Conservation (phyloP, 176 grass and related monocot genomes). For the Aegilops tauschii region DNA sequence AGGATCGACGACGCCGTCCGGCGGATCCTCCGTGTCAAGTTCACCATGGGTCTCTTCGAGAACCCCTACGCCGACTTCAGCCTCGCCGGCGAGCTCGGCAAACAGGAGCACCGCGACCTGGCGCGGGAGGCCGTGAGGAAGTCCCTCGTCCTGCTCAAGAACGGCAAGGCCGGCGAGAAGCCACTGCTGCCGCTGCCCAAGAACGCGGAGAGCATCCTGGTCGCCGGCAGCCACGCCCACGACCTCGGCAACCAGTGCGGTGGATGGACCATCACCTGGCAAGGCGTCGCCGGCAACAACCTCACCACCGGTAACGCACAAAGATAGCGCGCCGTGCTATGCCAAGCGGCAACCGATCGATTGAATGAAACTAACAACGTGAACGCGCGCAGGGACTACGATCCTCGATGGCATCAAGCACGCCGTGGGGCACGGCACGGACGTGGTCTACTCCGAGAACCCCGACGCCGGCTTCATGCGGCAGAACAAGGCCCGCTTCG, state of each 20-base stretch:
- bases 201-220: constrained; percentile 44
- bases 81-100: constrained; percentile 49
- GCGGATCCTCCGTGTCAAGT: constrained; percentile 57
- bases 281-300: constrained; percentile 40
- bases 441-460: constrained; percentile 53
- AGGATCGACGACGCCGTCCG: constrained; percentile 62
- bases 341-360: background rate
- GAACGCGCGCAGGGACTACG: constrained; percentile 35
- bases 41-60: constrained; percentile 64
- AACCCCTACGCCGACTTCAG: constrained; percentile 48
- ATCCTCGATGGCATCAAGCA: constrained; percentile 51
- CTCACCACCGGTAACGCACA: background rate
- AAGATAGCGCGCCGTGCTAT: background rate
- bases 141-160: constrained; percentile 64
- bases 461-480: constrained; percentile 36
- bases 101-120: constrained; percentile 70
- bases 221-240: constrained; percentile 58
- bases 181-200: constrained; percentile 55
- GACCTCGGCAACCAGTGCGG: constrained; percentile 75
- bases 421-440: constrained; percentile 42
- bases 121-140: constrained; percentile 73
- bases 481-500: constrained; percentile 36
- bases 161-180: constrained; percentile 37
- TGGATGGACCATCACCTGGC: constrained; percentile 81
- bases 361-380: background rate